Base-by-base conservation (phyloP, 352 stramenopile genomes). In the Phytophthora fragariae region DNA sequence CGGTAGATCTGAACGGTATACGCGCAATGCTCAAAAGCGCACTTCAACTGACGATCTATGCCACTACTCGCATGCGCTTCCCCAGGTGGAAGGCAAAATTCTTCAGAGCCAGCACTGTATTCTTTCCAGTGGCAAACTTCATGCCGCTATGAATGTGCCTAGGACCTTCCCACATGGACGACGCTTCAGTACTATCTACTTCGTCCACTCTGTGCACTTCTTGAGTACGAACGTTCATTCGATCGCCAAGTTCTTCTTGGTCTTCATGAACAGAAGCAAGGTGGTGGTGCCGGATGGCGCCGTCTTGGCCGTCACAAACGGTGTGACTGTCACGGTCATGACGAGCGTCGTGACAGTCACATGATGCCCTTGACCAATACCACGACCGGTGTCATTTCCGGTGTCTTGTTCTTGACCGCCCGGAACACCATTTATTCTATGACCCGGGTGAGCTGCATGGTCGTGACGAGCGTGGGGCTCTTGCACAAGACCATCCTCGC, bases 251-350 rank as follows among this genome's bases (percentile, higher is more conserved):
- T 19, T 52, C 5, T 21, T 3, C 17, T 52, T 21, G 15, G 1
- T 44, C 12, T 44, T 17, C 37, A 31, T 6, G 29, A 31, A 7
- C 29, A 31, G 29, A 31, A 7, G 3, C 29, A 5, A 31, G 4
- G 29, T 31, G 4, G 6, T 0, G 0, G 29, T 8, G 29, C 3
- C 6, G 0, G 8, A 8, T 7, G 4, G 3, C 29, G 29, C 0
- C 29, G 3, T 31, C 29, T 6, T 6, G 29, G 4, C 4, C 29
- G 29, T 7, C 29, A 31, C 4, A 5, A 31, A 7, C 29, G 0
- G 3, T 7, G 29, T 7, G 29, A 1, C 6, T 6, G 3, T 31
- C 29, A 5, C 29, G 29, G 5, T 31, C 29, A 31, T 31, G 4
- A 31, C 29, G 29, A 31, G 29, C 29, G 3, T 31, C 29, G 6